Evolutionary conservation across 768 basidiomycete genomes (phyloP), one percentile per base, ranked within the genome.

Genomic region (Daedaleopsis sinensis): DNA sequence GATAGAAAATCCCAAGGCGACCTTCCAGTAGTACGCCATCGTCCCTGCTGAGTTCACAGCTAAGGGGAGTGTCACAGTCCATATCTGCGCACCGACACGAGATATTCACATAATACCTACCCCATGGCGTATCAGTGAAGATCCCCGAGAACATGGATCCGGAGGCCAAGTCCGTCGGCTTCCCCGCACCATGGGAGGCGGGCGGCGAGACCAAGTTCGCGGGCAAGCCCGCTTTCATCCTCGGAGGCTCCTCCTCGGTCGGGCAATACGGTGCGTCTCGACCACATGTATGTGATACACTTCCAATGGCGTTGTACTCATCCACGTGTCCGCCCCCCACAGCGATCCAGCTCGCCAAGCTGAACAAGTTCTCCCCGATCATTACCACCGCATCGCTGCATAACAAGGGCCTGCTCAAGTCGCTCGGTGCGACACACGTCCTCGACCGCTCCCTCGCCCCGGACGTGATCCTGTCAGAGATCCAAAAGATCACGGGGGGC

Each of bases 371-470:
- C n/a, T n/a, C n/a, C n/a, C n/a, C n/a, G n/a, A n/a, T n/a, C n/a
- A n/a, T n/a, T n/a, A n/a, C n/a, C n/a, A n/a, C n/a, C n/a, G n/a
- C n/a, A n/a, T n/a, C n/a, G n/a, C n/a, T n/a, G n/a, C n/a, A n/a
- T n/a, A n/a, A n/a, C n/a, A n/a, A n/a, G n/a, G n/a, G n/a, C n/a
- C n/a, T n/a, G n/a, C n/a, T n/a, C n/a, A n/a, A n/a, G n/a, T n/a
- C n/a, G n/a, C n/a, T n/a, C n/a, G 70, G 70, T 18, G 70, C 66
- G n/a, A 70, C 67, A 21, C 70, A 71, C 52, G 63, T 72, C 52
- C 49, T 73, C 50, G 71, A 73, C 59, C 64, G 72, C 18, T 55
- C 57, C 35, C 61, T 52, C 47, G 43, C 63, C 19, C 16, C 59
- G 2, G 24, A 57, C 21, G 44, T 27, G n/a, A 56, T 69, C 15